phyloP scores from a whole-genome alignment of 441 rosid genomes.

The Lepidium campestre region DNA sequence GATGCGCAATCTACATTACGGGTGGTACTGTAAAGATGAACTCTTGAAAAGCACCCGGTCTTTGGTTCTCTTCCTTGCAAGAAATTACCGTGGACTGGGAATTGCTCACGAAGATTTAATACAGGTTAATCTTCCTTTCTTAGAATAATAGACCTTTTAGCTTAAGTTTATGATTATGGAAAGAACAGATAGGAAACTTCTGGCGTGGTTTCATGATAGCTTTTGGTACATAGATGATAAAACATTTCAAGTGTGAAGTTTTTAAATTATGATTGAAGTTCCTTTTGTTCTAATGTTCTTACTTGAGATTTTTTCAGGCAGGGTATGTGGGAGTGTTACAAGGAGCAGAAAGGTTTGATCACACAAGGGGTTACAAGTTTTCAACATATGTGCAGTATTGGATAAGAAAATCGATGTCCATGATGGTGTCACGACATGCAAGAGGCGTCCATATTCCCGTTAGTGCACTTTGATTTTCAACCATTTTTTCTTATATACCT shows the following conservation, averaged over 20 bases:
- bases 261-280: background rate
- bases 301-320: conserved; percentile 39
- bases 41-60: conserved; percentile 58
- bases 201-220: background rate
- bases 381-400: conserved; percentile 86
- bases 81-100: conserved; percentile 70
- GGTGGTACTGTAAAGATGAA: conserved; percentile 80
- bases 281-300: background rate
- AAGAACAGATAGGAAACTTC: background rate
- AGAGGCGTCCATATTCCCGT: conserved; percentile 74
- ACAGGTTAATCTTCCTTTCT: conserved; percentile 45
- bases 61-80: conserved; percentile 62
- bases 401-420: conserved; percentile 69
- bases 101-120: conserved; percentile 61
- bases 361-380: conserved; percentile 71
- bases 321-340: conserved; percentile 73
- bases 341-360: conserved; percentile 86
- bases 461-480: conserved; percentile 23
- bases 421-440: conserved; percentile 49
- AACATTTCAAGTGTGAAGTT: background rate
- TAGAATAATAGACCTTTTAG: background rate
- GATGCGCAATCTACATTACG: conserved; percentile 50
- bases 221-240: background rate
- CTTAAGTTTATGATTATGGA: background rate
- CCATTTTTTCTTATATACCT: background rate